Conservation (phyloP, 2,329 filamentous ascomycete genomes). For the Balansia obtecta region DNA sequence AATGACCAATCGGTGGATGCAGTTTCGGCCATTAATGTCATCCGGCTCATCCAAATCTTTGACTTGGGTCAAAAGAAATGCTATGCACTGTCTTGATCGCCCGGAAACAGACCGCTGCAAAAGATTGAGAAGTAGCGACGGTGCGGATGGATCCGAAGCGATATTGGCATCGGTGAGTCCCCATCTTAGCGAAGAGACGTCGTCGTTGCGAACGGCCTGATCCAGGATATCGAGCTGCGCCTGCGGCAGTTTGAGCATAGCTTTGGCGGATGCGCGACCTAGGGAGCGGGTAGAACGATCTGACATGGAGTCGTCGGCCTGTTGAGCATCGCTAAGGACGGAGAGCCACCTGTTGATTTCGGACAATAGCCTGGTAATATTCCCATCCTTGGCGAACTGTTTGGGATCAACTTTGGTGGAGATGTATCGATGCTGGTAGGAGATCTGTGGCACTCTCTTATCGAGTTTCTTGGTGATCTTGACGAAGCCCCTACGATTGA, state of each 20-base stretch:
- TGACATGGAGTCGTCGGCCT: conserved; percentile 62
- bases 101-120: conserved; percentile 65
- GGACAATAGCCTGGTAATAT: conserved; percentile 33
- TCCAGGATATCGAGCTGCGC: conserved; percentile 60
- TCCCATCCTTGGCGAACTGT: conserved; percentile 67
- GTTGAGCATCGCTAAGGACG: conserved; percentile 63
- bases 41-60: conserved; percentile 70
- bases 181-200: conserved; percentile 42
- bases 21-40: conserved; percentile 89
- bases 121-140: conserved; percentile 64
- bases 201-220: conserved; percentile 56
- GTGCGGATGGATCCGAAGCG: conserved; percentile 27
- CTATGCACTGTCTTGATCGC: conserved; percentile 56
- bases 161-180: conserved; percentile 47
- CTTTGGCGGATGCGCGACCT: conserved; percentile 63
- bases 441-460: conserved; percentile 72
- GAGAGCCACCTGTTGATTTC: conserved; percentile 89
- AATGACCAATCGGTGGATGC: conserved; percentile 84
- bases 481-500: conserved; percentile 87
- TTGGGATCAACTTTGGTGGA: conserved; percentile 81
- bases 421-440: conserved; percentile 75
- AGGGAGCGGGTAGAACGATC: conserved; percentile 64
- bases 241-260: conserved; percentile 59
- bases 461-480: conserved; percentile 99
- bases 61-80: conserved; percentile 56